Conservation (phyloP, 2,329 filamentous ascomycete genomes). For the Fonsecaea pugnacius region DNA sequence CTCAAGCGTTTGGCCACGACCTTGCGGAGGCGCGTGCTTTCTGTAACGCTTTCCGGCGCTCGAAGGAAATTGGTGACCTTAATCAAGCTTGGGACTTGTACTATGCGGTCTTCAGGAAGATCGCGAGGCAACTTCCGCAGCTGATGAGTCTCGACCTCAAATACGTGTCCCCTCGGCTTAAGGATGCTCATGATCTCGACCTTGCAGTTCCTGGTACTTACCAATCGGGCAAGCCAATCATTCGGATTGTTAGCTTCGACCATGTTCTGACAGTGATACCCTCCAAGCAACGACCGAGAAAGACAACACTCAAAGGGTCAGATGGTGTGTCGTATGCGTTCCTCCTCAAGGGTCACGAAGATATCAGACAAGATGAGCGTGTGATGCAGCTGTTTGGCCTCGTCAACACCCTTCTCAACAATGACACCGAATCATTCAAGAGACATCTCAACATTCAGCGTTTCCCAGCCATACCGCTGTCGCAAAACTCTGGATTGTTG, state of each 20-base stretch:
- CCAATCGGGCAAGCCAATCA: constrained; percentile 75
- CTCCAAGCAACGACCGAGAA: constrained; percentile 93
- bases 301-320: constrained; percentile 83
- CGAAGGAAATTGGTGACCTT: constrained; percentile 88
- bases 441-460: constrained; percentile 94
- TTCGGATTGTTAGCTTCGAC: constrained; percentile 87
- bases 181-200: constrained; percentile 82
- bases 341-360: constrained; percentile 96
- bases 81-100: constrained; percentile 99
- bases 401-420: constrained; percentile 90
- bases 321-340: constrained; percentile 89
- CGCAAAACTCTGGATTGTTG: constrained; percentile 91
- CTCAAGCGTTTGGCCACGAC: constrained; percentile 94
- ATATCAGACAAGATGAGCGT: constrained; percentile 97
- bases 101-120: constrained; percentile 96
- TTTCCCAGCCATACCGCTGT: constrained; percentile 95
- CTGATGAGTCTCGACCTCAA: constrained; percentile 90
- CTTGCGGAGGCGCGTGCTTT: constrained; percentile 93
- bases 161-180: constrained; percentile 93
- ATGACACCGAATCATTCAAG: constrained; percentile 96
- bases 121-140: constrained; percentile 89
- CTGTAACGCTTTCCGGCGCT: constrained; percentile 88
- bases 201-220: constrained; percentile 97
- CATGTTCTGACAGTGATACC: constrained; percentile 88
- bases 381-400: constrained; percentile 99